These are phyloP conservation scores for Pseudevernia furfuracea DNA, from an alignment of 495 filamentous ascomycete species.

Conservation along the genomic window DNA sequence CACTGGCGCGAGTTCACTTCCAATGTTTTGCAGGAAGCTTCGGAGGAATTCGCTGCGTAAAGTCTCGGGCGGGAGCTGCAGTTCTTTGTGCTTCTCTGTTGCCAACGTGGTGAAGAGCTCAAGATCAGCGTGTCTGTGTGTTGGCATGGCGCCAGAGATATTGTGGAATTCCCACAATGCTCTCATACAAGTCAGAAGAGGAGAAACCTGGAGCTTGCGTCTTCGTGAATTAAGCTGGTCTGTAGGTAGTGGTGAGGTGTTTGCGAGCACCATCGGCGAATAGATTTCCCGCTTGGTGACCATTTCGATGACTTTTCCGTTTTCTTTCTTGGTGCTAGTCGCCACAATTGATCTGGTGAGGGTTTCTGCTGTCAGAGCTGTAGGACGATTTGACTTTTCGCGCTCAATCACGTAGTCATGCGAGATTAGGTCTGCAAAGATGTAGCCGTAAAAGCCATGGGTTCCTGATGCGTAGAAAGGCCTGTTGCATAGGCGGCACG, in stretches of 20 bases:
- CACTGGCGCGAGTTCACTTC: slow-evolving; percentile 75
- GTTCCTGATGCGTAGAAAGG: slow-evolving; percentile 84
- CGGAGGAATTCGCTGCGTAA: slow-evolving; percentile 73
- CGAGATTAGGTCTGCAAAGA: slow-evolving; percentile 83
- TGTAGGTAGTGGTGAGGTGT: slow-evolving; percentile 62
- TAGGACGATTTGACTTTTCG: slow-evolving; percentile 65
- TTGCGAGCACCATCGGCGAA: slow-evolving; percentile 70
- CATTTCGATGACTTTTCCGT: slow-evolving; percentile 68
- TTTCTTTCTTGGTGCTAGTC: slow-evolving; percentile 64
- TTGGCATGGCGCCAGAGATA: slow-evolving; percentile 47
- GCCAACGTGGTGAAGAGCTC: slow-evolving; percentile 69
- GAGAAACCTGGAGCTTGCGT: slow-evolving; percentile 65
- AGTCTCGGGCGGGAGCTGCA: slow-evolving; percentile 69
- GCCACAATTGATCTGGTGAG: slow-evolving; percentile 67
- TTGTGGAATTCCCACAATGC: slow-evolving; percentile 74
- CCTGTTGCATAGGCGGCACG: slow-evolving; percentile 62
- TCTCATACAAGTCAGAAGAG: slow-evolving; percentile 71
- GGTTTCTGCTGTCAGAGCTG: slow-evolving; percentile 58
- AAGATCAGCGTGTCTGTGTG: slow-evolving; percentile 50
- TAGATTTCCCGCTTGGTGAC: slow-evolving; percentile 90
- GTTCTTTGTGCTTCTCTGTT: slow-evolving; percentile 61
- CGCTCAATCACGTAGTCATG: slow-evolving; percentile 87
- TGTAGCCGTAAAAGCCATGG: slow-evolving; percentile 89
- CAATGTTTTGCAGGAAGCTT: slow-evolving; percentile 72
- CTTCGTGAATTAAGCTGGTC: slow-evolving; percentile 59